Base-by-base conservation (phyloP, 2,329 filamentous ascomycete species). In the Thielaviopsis cerberus region DNA sequence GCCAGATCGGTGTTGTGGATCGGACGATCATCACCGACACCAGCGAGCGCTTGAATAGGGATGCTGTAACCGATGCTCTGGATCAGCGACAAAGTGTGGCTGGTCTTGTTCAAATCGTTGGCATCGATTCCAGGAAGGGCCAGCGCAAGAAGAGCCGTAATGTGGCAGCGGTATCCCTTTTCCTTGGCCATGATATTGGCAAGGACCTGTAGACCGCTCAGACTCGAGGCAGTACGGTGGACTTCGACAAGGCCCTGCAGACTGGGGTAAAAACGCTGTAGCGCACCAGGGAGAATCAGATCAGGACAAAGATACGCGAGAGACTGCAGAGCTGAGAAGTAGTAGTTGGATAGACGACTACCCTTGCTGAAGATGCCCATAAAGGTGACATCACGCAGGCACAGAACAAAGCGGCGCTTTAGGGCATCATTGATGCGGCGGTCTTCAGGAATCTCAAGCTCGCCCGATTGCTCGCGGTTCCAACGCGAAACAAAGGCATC, bases 351-450 rank as follows among this genome's bases (percentile, higher is more conserved):
- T 2, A 92, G 85, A 54, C 89, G 90, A 59, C 82, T 84, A 69
- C 90, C 95, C 76, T 98, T 98, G 57, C 90, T 87, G 69, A 96
- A 98, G 54, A 98, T 85, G 26, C 92, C 92, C 90, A 98, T 96
- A 69, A 96, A 98, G 4, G 89, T 88, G 53, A 96, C 91, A 63
- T 98, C 92, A 63, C 85, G 84, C 62, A 98, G 73, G 62, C 88
- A 87, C 41, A 90, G 73, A 27, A 98, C 92, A 67, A 98, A 97
- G 52, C 92, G 84, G 66, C 77, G 81, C 73, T 90, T 95, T 63
- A 98, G 69, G n/a, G 81, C 82, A 30, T 82, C 79, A 62, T 82
- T 92, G 63, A 98, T 82, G 64, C 76, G 84, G 57, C 92, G 82
- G 55, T 90, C 88, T 45, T 78, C 72, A 0, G 91, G 90, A 1